Conservation (phyloP, 495 filamentous ascomycete species). For the Chaetomium tenue region DNA sequence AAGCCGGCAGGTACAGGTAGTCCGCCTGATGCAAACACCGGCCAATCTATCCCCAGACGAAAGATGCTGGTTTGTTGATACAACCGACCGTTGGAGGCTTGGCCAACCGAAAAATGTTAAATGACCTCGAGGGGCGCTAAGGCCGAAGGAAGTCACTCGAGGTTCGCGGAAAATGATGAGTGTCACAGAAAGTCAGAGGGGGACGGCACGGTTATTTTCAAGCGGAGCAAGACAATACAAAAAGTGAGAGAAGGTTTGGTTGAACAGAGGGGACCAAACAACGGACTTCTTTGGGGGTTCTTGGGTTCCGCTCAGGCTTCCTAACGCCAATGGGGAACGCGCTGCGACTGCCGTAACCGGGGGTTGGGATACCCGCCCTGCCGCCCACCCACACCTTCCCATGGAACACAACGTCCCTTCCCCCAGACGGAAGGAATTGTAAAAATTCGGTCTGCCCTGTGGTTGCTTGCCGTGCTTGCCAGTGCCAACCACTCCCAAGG, state of each 20-base stretch:
- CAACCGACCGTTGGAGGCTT: slow-evolving; percentile 22
- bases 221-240: neutral
- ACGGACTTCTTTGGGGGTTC: neutral
- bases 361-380: slow-evolving; percentile 3
- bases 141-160: slow-evolving; percentile 14
- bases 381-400: slow-evolving; percentile 3
- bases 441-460: neutral
- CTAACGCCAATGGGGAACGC: slow-evolving; percentile 6
- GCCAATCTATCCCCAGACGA: slow-evolving; percentile 27
- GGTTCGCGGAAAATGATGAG: slow-evolving; percentile 14
- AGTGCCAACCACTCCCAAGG: neutral
- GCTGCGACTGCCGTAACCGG: slow-evolving; percentile 28
- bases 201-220: slow-evolving; percentile 38
- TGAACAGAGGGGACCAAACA: neutral
- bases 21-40: slow-evolving; percentile 30
- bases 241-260: neutral
- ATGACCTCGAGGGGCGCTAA: slow-evolving; percentile 12
- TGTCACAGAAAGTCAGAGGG: slow-evolving; percentile 16
- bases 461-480: too few relatives aligned
- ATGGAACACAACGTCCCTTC: neutral
- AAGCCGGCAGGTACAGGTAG: slow-evolving; percentile 41
- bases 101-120: slow-evolving; percentile 27
- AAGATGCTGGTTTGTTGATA: slow-evolving; percentile 20
- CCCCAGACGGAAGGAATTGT: neutral
- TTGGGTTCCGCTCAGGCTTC: neutral